A percentile compares a stretch with the other conserved stretches of the same genome.
Evolutionary conservation across 2,329 filamentous ascomycete genomes (phyloP).

Genomic region (Claviceps monticola): DNA sequence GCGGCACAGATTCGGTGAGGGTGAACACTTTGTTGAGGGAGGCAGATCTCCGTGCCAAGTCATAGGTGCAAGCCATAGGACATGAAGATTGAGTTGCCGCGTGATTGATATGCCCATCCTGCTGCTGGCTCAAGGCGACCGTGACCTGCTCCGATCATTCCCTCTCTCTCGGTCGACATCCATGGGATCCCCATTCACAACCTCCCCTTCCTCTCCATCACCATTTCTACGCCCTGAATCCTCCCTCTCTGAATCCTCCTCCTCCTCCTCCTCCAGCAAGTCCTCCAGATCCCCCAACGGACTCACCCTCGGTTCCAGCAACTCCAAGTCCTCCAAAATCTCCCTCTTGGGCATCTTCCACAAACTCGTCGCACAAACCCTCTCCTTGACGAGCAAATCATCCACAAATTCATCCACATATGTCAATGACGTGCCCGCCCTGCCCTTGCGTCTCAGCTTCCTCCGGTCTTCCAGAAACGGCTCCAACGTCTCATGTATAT

Average conservation of each 20-base stretch:
- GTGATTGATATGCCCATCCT: background rate
- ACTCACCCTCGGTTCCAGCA: conserved; percentile 75
- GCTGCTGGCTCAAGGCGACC: conserved; percentile 1
- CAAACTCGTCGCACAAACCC: conserved; percentile 80
- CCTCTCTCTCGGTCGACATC: conserved; percentile 22
- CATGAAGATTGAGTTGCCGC: too few species aligned
- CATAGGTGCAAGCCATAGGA: too few species aligned
- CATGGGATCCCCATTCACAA: conserved; percentile 17
- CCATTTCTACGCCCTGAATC: conserved; percentile 10
- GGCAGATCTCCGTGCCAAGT: too few species aligned
- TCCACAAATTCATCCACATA: conserved; percentile 89
- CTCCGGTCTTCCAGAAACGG: conserved; percentile 68
- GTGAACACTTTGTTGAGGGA: too few species aligned
- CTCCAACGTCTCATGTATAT: conserved; percentile 70
- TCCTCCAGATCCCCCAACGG: conserved; percentile 69
- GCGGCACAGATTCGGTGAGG: too few species aligned
- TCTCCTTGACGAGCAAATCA: conserved; percentile 74
- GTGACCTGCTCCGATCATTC: conserved; percentile 14
- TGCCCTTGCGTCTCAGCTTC: conserved; percentile 66
- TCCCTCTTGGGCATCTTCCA: conserved; percentile 81
- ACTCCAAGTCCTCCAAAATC: conserved; percentile 75
- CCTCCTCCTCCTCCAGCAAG: conserved; percentile 47
- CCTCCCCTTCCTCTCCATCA: conserved; percentile 16
- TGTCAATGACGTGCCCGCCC: conserved; percentile 62
- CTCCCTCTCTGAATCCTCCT: conserved; percentile 11